These are phyloP conservation scores for Suhomyces yuchorum DNA, from an alignment of 1,139 yeast genomes.

Conservation along the genomic window DNA sequence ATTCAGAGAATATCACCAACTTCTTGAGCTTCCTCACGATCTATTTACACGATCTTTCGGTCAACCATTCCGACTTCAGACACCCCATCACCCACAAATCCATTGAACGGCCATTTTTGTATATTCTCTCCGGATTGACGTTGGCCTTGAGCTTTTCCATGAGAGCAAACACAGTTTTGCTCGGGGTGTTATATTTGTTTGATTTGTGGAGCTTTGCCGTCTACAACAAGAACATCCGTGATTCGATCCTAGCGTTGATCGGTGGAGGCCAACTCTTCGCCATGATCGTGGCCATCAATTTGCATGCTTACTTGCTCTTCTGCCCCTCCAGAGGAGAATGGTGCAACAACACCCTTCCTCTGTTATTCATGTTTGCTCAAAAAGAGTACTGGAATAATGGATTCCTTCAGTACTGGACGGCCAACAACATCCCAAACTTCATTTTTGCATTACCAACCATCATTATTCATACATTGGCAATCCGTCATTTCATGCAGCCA, in stretches of 20 bases:
- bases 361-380: constrained; percentile 78
- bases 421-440: constrained; percentile 80
- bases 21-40: constrained; percentile 65
- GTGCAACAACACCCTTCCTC: constrained; percentile 63
- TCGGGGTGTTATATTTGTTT: constrained; percentile 67
- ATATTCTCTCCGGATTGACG: constrained; percentile 57
- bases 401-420: constrained; percentile 77
- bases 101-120: constrained; percentile 21
- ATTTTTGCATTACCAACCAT: constrained; percentile 74
- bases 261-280: constrained; percentile 59
- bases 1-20: constrained; percentile 77
- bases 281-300: constrained; percentile 50
- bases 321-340: constrained; percentile 74
- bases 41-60: constrained; percentile 47
- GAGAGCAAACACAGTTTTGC: constrained; percentile 73
- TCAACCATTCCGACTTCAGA: constrained; percentile 20
- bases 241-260: constrained; percentile 35
- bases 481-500: constrained; percentile 35
- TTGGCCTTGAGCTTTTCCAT: constrained; percentile 62
- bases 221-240: constrained; percentile 18
- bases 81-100: constrained; percentile 17
- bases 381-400: constrained; percentile 83
- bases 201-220: constrained; percentile 47
- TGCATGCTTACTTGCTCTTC: constrained; percentile 54
- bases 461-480: constrained; percentile 32